Conservation (phyloP, 2,329 filamentous ascomycete genomes). For the Trichoderma breve region DNA sequence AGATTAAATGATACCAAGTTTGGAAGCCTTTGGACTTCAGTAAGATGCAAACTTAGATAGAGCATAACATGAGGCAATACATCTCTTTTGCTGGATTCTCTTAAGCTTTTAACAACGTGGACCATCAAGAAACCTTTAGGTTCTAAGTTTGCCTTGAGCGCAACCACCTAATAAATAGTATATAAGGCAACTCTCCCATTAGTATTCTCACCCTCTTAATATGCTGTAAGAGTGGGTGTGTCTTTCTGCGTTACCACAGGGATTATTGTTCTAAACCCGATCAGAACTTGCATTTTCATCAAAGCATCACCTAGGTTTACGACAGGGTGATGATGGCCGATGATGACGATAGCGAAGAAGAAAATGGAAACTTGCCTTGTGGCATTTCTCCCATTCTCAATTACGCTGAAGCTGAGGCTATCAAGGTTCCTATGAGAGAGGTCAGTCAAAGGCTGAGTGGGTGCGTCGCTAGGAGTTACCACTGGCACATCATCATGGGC, state of each 20-base stretch:
- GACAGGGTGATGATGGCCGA: not conserved
- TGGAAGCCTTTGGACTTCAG: not conserved
- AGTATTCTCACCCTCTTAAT: not conserved
- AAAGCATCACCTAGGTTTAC: not conserved
- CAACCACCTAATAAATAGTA: not conserved
- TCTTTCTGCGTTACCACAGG: not conserved
- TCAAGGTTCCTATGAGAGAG: not conserved
- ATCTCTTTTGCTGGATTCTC: not conserved
- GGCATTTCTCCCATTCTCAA: not conserved
- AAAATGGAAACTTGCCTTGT: not conserved
- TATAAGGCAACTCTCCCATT: not conserved
- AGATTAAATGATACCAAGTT: not conserved
- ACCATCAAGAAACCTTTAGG: not conserved
- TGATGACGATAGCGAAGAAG: not conserved
- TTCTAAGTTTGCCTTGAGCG: not conserved
- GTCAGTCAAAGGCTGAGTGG: not conserved
- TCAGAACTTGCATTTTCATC: not conserved
- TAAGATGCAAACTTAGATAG: not conserved
- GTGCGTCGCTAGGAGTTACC: not conserved
- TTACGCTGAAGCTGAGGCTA: not conserved
- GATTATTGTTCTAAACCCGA: not conserved
- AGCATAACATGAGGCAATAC: not conserved
- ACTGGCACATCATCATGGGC: not conserved
- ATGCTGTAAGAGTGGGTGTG: not conserved
- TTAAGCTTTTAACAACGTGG: not conserved